Base-by-base conservation (phyloP, 2,329 filamentous ascomycete genomes). In the Penicillium sp. region DNA sequence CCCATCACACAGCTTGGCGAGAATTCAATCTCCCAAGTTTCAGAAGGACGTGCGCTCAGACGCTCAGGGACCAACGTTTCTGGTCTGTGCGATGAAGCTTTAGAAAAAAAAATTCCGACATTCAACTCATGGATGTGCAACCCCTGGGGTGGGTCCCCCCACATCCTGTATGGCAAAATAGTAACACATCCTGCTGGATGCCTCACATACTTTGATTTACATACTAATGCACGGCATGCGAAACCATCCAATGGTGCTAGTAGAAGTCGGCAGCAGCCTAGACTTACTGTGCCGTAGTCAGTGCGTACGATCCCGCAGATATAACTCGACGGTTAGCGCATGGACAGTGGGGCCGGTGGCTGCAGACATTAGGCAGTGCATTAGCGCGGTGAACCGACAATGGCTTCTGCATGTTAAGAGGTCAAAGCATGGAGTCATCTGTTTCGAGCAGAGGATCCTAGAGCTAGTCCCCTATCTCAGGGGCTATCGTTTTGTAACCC, bases 311-410 rank as follows among this genome's bases (percentile, higher is more conserved):
- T 60, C 56, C 63, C 58, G 64, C 50, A 31, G 45, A 50, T 54
- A 54, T 55, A 25, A 64, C 59, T 66, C 52, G 63, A 60, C 39
- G 43, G 51, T 50, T 54, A 54, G 61, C 26, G 45, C 45, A 52
- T 44, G 50, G 56, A 51, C 43, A 50, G 62, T 64, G 63, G 64
- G 57, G 56, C 57, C 8, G 6, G 48, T 49, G 43, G 54, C 55
- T 55, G 27, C 50, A 50, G 63, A 54, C 62, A 63, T 60, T 48
- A 56, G 58, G 21, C 51, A 21, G 13, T 61, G 54, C 63, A 58
- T 62, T 66, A 63, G 63, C 63, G 62, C 64, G 60, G 62, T 60
- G 62, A 64, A 63, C 47, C 62, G 60, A 66, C 62, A 62, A 59
- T 63, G 54, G 37, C 60, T 54, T 51, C 49, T 62, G 58, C 52